Conservation (phyloP, 176 grass and related monocot genomes). For the Pontederia paniculata region DNA sequence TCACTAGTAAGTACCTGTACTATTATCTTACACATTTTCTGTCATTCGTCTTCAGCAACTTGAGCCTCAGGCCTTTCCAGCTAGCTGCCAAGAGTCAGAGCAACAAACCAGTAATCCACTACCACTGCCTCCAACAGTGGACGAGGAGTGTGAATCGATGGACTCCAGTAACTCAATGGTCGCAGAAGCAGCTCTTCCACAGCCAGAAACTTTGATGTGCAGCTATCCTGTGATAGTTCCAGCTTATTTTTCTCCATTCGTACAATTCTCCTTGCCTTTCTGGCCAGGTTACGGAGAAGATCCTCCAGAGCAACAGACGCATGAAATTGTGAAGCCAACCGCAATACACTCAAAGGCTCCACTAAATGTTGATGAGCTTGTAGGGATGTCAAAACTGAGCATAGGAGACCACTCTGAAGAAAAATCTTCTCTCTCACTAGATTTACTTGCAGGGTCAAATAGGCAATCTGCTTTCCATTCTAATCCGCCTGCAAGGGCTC, state of each 20-base stretch:
- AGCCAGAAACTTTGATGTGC: slow-evolving; percentile 37
- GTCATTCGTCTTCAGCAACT: not conserved
- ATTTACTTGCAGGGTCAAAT: slow-evolving; percentile 54
- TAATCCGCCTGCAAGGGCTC: slow-evolving; percentile 68
- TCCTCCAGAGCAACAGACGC: slow-evolving; percentile 38
- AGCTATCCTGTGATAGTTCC: slow-evolving; percentile 67
- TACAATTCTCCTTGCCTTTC: slow-evolving; percentile 65
- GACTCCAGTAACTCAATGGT: not conserved
- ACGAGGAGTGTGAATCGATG: not conserved
- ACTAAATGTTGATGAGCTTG: slow-evolving; percentile 82
- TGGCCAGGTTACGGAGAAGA: slow-evolving; percentile 53
- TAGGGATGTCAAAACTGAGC: slow-evolving; percentile 76
- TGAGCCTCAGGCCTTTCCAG: not conserved
- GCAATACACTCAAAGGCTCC: slow-evolving; percentile 66
- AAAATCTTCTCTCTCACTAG: slow-evolving; percentile 38
- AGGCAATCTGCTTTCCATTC: slow-evolving; percentile 93
- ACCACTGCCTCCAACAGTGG: not conserved
- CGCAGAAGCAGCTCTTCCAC: not conserved
- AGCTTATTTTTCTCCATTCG: slow-evolving; percentile 68
- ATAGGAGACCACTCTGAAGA: slow-evolving; percentile 47
- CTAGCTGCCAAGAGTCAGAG: not conserved
- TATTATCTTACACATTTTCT: too few species aligned
- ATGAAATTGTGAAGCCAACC: slow-evolving; percentile 86
- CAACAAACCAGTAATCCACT: not conserved
- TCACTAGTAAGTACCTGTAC: too few species aligned